Percentiles rank a stretch among this genome's conserved stretches.
phyloP scores from a whole-genome alignment of 2,329 filamentous ascomycete species.

The Fusarium paranaense region DNA sequence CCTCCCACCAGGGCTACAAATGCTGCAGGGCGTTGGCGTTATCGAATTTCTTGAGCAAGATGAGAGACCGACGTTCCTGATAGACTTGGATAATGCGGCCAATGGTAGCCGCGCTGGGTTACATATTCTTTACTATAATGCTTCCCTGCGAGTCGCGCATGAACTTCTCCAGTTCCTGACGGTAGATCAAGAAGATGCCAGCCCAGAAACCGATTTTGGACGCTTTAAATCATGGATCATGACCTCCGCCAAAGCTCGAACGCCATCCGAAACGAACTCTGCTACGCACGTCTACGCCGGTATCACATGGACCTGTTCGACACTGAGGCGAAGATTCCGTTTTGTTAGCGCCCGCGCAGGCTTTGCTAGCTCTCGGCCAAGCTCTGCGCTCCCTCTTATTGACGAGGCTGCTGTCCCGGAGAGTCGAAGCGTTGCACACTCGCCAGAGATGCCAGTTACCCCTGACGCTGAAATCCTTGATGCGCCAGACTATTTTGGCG shows the following conservation, averaged over 20 bases:
- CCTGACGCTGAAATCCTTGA: constrained; percentile 48
- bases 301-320: constrained; percentile 77
- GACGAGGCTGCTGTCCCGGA: constrained; percentile 50
- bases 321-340: constrained; percentile 74
- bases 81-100: constrained; percentile 72
- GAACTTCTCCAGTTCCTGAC: constrained; percentile 67
- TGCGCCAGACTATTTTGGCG: constrained; percentile 58
- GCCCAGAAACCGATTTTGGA: constrained; percentile 61
- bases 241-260: constrained; percentile 63
- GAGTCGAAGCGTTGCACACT: constrained; percentile 50
- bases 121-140: constrained; percentile 76
- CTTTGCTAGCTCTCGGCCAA: constrained; percentile 48
- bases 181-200: constrained; percentile 58
- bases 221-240: constrained; percentile 79
- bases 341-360: constrained; percentile 71
- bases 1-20: constrained; percentile 61
- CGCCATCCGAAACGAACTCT: constrained; percentile 63
- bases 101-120: constrained; percentile 67
- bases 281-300: constrained; percentile 72
- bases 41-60: constrained; percentile 82
- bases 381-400: constrained; percentile 53
- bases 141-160: constrained; percentile 69
- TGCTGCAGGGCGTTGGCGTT: constrained; percentile 74
- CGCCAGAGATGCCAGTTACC: constrained; percentile 52
- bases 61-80: constrained; percentile 79